Evolutionary conservation across 2,329 filamentous ascomycete species (phyloP), one percentile per base, ranked within the genome.

Genomic region (Arthrocladium fulminans): DNA sequence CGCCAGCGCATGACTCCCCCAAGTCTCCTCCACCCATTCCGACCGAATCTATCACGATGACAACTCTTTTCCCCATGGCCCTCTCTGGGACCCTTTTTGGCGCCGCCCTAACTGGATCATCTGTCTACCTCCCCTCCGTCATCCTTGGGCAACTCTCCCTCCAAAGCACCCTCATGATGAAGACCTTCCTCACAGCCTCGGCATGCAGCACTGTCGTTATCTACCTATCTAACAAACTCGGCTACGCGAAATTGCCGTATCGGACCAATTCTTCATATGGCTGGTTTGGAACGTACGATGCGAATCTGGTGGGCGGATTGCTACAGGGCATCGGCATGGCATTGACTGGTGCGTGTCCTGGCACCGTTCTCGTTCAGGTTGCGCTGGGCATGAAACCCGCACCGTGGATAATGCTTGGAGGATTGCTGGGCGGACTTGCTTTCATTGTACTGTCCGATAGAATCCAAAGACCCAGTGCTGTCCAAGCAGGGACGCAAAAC

Each of bases 271-370:
- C 78, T 1, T 68, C 73, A 4, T 59, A 80, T 22, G 73, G 72
- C 45, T 65, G 80, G 57, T 73, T 80, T 54, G 66, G 67, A 7
- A 59, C 63, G 15, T 80, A 79, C 57, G 80, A 83, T 57, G 81
- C 79, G 48, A 85, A 86, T 60, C 63, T 84, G 40, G 55, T 83
- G 54, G 82, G 82, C 48, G 82, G 81, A 3, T 59, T 70, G 13
- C 63, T 84, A 2, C 72, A 83, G 22, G 81, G 82, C 29, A 61
- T 73, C n/a, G 82, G 82, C 48, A 83, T 85, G 80, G 73, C 77
- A 4, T 65, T 84, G 13, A 75, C 80, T 0, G 80, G 80, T 7
- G 75, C 80, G 0, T 84, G 81, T 51, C 80, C 82, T 0, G 82
- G 82, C 0, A 83, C 80, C 0, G 71, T 83, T 4, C 72, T 83